These are phyloP conservation scores for Mycena metata DNA, from an alignment of 768 basidiomycete species.

Conservation along the genomic window DNA sequence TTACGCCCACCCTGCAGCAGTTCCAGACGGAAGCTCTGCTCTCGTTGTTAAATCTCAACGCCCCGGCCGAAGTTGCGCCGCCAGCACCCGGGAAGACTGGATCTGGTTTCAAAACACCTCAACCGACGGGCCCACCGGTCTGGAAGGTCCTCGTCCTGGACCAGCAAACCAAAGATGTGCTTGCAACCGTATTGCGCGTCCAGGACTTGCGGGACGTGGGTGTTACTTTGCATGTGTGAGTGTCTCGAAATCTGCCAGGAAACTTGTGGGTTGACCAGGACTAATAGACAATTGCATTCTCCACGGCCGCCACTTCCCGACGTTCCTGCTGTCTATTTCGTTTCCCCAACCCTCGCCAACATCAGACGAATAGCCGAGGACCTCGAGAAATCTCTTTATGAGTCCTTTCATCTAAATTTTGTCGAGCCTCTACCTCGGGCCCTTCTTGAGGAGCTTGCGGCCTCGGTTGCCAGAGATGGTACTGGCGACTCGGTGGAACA, in stretches of 20 bases:
- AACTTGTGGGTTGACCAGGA: slow-evolving; percentile 16
- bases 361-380: slow-evolving; percentile 94
- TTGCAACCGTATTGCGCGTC: slow-evolving; percentile 95
- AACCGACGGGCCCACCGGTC: slow-evolving; percentile 78
- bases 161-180: slow-evolving; percentile 94
- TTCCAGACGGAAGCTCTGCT: slow-evolving; percentile 90
- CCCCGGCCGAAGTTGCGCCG: slow-evolving; percentile 60
- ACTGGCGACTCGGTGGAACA: slow-evolving; percentile 87
- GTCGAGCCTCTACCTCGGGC: slow-evolving; percentile 91
- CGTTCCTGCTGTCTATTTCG: slow-evolving; percentile 97
- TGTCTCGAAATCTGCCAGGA: slow-evolving; percentile 33
- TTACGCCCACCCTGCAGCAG: slow-evolving; percentile 81
- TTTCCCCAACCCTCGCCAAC: slow-evolving; percentile 89
- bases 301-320: slow-evolving; percentile 90
- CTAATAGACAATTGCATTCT: slow-evolving; percentile 87
- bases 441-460: slow-evolving; percentile 93
- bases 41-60: slow-evolving; percentile 88
- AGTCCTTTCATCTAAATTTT: slow-evolving; percentile 95
- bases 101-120: slow-evolving; percentile 63
- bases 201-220: slow-evolving; percentile 97
- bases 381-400: slow-evolving; percentile 89
- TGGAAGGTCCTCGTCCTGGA: slow-evolving; percentile 98
- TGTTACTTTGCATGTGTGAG: slow-evolving; percentile 97
- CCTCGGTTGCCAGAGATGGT: slow-evolving; percentile 86
- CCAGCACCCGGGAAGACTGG: slow-evolving; percentile 55